These are phyloP conservation scores for Aspergillus homomorphus DNA, from an alignment of 495 filamentous ascomycete genomes.

Conservation along the genomic window DNA sequence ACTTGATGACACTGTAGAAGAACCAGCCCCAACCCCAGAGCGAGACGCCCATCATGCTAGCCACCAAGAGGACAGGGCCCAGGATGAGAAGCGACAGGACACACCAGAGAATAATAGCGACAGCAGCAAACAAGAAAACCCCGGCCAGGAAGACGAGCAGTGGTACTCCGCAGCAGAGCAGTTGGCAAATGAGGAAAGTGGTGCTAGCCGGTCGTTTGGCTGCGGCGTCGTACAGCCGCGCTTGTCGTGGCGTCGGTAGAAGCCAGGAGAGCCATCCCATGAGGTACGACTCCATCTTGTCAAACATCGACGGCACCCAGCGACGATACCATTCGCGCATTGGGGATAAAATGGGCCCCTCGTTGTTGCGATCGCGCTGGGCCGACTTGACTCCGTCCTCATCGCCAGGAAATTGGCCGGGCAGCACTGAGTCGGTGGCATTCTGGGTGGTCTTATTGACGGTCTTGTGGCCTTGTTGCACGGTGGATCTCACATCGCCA, in stretches of 20 bases:
- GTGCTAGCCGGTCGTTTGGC: slow-evolving; percentile 30
- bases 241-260: slow-evolving; percentile 31
- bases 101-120: slow-evolving; percentile 35
- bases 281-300: slow-evolving; percentile 29
- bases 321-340: slow-evolving; percentile 17
- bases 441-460: slow-evolving; percentile 21
- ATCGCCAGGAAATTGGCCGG: slow-evolving; percentile 34
- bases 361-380: slow-evolving; percentile 17
- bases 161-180: slow-evolving; percentile 39
- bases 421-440: slow-evolving; percentile 24
- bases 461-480: slow-evolving; percentile 19
- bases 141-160: slow-evolving; percentile 36
- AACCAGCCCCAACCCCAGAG: slow-evolving; percentile 44
- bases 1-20: slow-evolving; percentile 36
- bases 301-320: slow-evolving; percentile 25
- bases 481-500: slow-evolving; percentile 18
- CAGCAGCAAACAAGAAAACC: slow-evolving; percentile 34
- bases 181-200: slow-evolving; percentile 36
- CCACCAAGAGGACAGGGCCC: slow-evolving; percentile 35
- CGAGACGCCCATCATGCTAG: slow-evolving; percentile 36
- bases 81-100: slow-evolving; percentile 36
- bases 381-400: slow-evolving; percentile 14
- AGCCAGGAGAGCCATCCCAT: slow-evolving; percentile 26
- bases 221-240: slow-evolving; percentile 30
- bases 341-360: slow-evolving; percentile 21